Percentiles rank a stretch among this genome's conserved stretches.
Evolutionary conservation across 176 grass and related monocot species (phyloP).

Genomic region (Aegilops tauschii): DNA sequence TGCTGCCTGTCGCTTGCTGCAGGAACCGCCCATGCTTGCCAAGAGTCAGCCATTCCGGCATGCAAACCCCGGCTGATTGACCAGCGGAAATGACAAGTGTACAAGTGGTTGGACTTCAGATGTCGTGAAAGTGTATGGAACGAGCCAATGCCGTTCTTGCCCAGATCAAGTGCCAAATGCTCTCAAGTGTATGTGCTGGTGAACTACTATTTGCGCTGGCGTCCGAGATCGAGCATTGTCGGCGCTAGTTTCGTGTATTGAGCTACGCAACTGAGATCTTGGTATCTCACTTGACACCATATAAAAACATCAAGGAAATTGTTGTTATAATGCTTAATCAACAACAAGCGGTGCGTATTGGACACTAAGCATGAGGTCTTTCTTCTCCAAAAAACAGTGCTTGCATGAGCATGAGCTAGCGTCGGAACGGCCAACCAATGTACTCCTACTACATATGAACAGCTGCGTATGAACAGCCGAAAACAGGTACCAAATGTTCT

Average conservation of each 20-base stretch:
- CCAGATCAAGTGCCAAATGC: neutral
- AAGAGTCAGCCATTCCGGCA: slow-evolving; percentile 40
- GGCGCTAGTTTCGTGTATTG: neutral
- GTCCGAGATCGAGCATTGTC: neutral
- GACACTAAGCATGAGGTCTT: neutral
- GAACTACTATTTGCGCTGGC: neutral
- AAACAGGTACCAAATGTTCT: slow-evolving; percentile 22
- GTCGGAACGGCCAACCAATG: neutral
- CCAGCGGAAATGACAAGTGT: slow-evolving; percentile 28
- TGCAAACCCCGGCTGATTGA: slow-evolving; percentile 34
- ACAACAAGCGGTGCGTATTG: neutral
- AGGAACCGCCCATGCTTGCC: slow-evolving; percentile 10
- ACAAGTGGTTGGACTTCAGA: neutral
- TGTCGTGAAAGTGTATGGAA: neutral
- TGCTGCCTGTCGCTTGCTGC: slow-evolving; percentile 36
- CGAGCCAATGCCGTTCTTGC: neutral
- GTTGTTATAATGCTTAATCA: neutral
- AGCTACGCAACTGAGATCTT: neutral
- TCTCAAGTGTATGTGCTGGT: neutral
- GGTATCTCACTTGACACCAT: neutral
- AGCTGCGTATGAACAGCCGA: slow-evolving; percentile 22
- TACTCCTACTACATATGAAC: too few relatives aligned
- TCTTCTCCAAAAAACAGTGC: too few relatives aligned
- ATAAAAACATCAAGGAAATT: neutral
- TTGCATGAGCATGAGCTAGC: too few relatives aligned